Evolutionary conservation across 768 basidiomycete species (phyloP).

Genomic region (Boletus vinaceobasis): DNA sequence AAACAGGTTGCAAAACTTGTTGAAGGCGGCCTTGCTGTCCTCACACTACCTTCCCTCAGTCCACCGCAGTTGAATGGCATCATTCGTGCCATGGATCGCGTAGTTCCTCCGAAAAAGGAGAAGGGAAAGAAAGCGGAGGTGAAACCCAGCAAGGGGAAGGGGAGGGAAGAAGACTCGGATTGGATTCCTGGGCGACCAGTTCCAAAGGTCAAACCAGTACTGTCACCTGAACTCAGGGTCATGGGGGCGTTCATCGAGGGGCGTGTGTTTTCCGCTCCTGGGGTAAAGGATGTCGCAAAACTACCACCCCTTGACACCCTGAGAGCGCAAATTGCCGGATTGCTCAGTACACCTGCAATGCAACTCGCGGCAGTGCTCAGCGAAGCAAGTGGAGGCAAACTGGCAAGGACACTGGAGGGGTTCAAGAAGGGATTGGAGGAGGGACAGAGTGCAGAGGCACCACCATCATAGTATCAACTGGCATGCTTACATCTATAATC

Average conservation of each 20-base stretch:
- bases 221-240: constrained; percentile 65
- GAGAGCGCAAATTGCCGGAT: constrained; percentile 78
- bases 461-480: constrained; percentile 19
- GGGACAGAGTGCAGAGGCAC: constrained; percentile 22
- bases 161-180: constrained; percentile 59
- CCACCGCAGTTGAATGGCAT: constrained; percentile 70
- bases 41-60: constrained; percentile 62
- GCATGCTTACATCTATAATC: constrained; percentile 8
- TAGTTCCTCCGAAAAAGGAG: constrained; percentile 56
- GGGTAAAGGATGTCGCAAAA: constrained; percentile 61
- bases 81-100: constrained; percentile 62
- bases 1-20: constrained; percentile 54
- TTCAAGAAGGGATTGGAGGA: constrained; percentile 67
- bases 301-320: constrained; percentile 77
- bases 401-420: constrained; percentile 73
- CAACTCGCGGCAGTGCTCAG: constrained; percentile 70
- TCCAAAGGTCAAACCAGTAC: constrained; percentile 52
- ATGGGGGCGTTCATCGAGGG: constrained; percentile 82
- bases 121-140: constrained; percentile 51
- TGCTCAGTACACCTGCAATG: constrained; percentile 71
- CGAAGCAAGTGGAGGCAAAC: constrained; percentile 63
- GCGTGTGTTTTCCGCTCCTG: constrained; percentile 56
- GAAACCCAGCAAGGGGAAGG: constrained; percentile 39
- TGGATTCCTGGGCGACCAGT: constrained; percentile 65
- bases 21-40: constrained; percentile 60